Evolutionary conservation across 352 stramenopile genomes (phyloP).

Genomic region (Phytophthora lateralis): DNA sequence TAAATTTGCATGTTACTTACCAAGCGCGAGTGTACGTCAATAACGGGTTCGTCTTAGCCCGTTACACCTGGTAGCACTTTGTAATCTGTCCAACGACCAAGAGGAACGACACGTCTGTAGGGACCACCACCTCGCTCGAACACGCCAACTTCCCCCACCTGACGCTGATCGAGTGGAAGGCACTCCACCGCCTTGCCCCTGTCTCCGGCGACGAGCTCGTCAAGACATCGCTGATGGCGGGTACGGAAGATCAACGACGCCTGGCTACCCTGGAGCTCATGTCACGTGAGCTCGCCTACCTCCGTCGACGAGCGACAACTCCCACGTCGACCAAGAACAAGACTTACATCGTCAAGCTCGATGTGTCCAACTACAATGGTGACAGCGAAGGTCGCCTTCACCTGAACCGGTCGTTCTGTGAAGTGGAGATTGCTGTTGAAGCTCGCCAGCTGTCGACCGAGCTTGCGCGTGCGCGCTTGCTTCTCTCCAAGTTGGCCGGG

Average conservation of each 20-base stretch:
- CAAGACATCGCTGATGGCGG: background rate
- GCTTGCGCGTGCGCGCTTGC: constrained; percentile 4
- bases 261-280: constrained; percentile 10
- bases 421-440: constrained; percentile 28
- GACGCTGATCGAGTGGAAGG: background rate
- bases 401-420: constrained; percentile 28
- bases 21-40: background rate
- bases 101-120: background rate
- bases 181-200: background rate
- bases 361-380: constrained; percentile 34
- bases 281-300: constrained; percentile 18
- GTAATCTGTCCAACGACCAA: background rate
- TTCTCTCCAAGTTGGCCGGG: constrained; percentile 14
- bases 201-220: background rate
- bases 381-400: constrained; percentile 8
- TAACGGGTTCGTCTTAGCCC: constrained; percentile 30
- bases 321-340: constrained; percentile 10
- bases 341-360: constrained; percentile 31
- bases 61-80: constrained; percentile 1
- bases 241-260: constrained; percentile 7
- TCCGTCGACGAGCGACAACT: constrained; percentile 10
- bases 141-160: background rate
- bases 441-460: constrained; percentile 19
- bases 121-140: background rate
- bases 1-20: background rate